Base-by-base conservation (phyloP, 495 filamentous ascomycete species). In the Neurospora sp. region DNA sequence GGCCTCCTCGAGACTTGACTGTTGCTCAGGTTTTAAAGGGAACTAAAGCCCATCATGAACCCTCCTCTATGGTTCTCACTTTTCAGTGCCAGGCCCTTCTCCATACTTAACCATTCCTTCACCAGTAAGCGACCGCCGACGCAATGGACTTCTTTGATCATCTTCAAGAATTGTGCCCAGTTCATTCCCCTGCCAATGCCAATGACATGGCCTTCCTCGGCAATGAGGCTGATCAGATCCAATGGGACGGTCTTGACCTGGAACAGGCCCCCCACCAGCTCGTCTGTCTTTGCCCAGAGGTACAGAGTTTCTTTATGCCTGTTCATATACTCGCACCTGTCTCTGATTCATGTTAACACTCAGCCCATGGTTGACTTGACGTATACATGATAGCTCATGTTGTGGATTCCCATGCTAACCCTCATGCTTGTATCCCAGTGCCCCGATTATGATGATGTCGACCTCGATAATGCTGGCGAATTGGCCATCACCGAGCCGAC, bases 381-480 rank as follows among this genome's bases (percentile, higher is more conserved):
- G 1, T 1, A 27, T 22, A 53, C 46, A n/a, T 7, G 12, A 5
- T 3, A 6, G 1, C 2, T 8, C 22, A 31, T 31, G 22, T 1
- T 2, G 22, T 14, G 22, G 11, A 31, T 31, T 2, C 12, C 27
- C 7, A 7, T 35, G 14, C 22, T 61, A 61, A 61, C 0, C 0
- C 22, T 8, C 14, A 35, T 61, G 22, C 6, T 61, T 18, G 0
- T 61, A 2, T 3, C 1, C 5, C 2, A 61, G 53, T 27, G 35
- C 53, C 1, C 27, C 6, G 14, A 3, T 7, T 0, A 16, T 35
- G 22, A 16, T 61, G 3, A 16, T 61, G 14, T 1, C 53, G 3
- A 8, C 3, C 48, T 3, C 6, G 0, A 35, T 0, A 3, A 35
- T 0, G 27, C 53, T 8, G 6, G 53, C 3, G 20, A 0, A 0